Evolutionary conservation across 2,329 filamentous ascomycete genomes (phyloP), one percentile per base, ranked within the genome.

Genomic region (Penicillium hordei): DNA sequence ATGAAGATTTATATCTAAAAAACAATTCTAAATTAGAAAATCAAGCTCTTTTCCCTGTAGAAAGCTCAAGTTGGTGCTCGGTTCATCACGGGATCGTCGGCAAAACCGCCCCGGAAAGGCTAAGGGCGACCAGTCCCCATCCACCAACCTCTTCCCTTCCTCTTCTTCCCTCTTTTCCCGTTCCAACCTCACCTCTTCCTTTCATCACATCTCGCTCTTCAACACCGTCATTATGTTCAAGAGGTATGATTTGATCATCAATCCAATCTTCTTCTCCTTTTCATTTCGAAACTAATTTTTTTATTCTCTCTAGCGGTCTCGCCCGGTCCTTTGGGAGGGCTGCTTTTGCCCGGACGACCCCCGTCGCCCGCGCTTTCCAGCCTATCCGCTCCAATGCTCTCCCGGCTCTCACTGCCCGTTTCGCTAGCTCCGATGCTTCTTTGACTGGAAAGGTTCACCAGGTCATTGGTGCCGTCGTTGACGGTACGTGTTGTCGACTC

Each of bases 401-500:
- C 59, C 84, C 85, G 65, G 82, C 83, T 65, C 75, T 88, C 63
- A 75, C 80, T 69, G 80, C 86, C 70, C 81, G 86, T 70, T 86
- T 84, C 75, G 86, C 86, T 70, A 84, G 80, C 74, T 83, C 84
- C 67, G 82, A 85, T 67, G 73, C 81, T 58, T 70, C 74, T 57
- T 78, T 79, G 68, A 77, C 82, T 77, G 88, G 88, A 75, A 88
- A 84, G 80, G 83, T 87, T 75, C 82, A 86, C 77, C 82, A 92
- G 83, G 93, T 97, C 80, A 97, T 97, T 83, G 93, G 94, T 90
- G 93, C 94, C 83, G 93, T 97, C 78, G 94, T 97, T 74, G 94
- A 97, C 83, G 92, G 91, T 96, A 84, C 83, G 90, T 76, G 58
- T 52, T 66, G 57, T 60, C 53, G 48, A 58, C 60, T 67, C 64